Percentiles rank a stretch among this genome's conserved stretches.
These are phyloP conservation scores for Sungouiozyma intestinalis DNA, from an alignment of 805 yeast genomes.

Conservation along the genomic window DNA sequence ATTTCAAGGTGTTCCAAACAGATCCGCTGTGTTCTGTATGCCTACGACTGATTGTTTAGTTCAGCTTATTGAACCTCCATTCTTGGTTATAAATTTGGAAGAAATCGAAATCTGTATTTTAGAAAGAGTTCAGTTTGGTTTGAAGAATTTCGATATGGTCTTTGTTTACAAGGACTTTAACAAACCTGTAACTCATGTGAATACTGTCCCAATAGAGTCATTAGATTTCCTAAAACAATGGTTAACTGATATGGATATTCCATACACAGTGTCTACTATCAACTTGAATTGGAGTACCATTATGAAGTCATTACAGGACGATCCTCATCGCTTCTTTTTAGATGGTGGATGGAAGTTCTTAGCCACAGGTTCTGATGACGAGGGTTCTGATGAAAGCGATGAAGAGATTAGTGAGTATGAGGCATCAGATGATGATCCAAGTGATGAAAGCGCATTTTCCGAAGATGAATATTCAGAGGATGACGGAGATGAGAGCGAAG, in stretches of 20 bases:
- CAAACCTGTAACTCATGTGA: constrained; percentile 81
- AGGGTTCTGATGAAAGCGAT: constrained; percentile 53
- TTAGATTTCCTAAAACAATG: constrained; percentile 90
- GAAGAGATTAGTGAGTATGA: constrained; percentile 48
- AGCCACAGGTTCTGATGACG: constrained; percentile 79
- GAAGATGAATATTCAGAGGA: constrained; percentile 32
- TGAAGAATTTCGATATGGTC: constrained; percentile 94
- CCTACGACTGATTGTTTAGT: constrained; percentile 96
- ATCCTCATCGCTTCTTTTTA: constrained; percentile 86
- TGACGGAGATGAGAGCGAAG: constrained; percentile 29
- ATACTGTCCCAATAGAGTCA: constrained; percentile 87
- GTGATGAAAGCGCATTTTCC: constrained; percentile 32
- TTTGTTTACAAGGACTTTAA: constrained; percentile 88
- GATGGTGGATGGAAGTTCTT: constrained; percentile 97
- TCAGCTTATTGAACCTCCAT: constrained; percentile 91
- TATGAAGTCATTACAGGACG: constrained; percentile 86
- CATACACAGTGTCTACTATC: constrained; percentile 88
- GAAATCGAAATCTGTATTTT: constrained; percentile 92
- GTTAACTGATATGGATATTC: constrained; percentile 96
- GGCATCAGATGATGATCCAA: constrained; percentile 35
- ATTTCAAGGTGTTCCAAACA: constrained; percentile 92
- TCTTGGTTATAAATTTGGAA: constrained; percentile 77
- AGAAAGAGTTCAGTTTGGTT: constrained; percentile 95
- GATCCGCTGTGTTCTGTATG: constrained; percentile 89
- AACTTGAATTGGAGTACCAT: constrained; percentile 92